These are phyloP conservation scores for Viola odorata DNA, from an alignment of 345 rosid species.

Conservation along the genomic window DNA sequence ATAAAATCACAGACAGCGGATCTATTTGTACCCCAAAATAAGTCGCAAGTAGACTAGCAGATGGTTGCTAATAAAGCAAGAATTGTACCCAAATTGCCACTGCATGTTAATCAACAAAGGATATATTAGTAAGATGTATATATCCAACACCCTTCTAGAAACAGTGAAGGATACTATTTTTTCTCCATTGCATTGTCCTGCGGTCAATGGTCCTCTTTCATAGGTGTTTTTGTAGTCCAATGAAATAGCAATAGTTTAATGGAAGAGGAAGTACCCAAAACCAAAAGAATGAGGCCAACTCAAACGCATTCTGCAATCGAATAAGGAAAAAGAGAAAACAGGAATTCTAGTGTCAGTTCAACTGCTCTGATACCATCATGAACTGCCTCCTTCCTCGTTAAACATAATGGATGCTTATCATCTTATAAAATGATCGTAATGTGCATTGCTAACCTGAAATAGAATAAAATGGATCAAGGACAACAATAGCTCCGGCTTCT, in stretches of 20 bases:
- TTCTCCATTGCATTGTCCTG: neutral
- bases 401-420: neutral
- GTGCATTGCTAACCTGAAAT: constrained; percentile 59
- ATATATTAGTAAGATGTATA: constrained; percentile 7
- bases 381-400: neutral
- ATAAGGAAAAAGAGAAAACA: constrained; percentile 10
- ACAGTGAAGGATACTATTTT: neutral
- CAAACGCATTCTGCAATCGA: constrained; percentile 77
- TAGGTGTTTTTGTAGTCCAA: no score
- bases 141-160: neutral
- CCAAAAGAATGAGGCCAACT: constrained; percentile 95
- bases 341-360: constrained; percentile 20
- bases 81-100: constrained; percentile 97
- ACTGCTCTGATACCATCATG: neutral
- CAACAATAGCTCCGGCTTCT: constrained; percentile 72
- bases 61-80: constrained; percentile 80
- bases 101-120: constrained; percentile 29
- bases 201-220: neutral
- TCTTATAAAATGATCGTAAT: constrained; percentile 5
- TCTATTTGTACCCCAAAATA: constrained; percentile 58
- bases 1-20: constrained; percentile 4
- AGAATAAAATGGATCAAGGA: constrained; percentile 80
- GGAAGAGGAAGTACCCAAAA: constrained; percentile 68
- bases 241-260: neutral
- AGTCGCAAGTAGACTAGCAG: constrained; percentile 68